Percentiles rank a stretch among this genome's conserved stretches.
Evolutionary conservation across 108 stramenopile species (phyloP).

Genomic region (Fragilaria crotonensis): DNA sequence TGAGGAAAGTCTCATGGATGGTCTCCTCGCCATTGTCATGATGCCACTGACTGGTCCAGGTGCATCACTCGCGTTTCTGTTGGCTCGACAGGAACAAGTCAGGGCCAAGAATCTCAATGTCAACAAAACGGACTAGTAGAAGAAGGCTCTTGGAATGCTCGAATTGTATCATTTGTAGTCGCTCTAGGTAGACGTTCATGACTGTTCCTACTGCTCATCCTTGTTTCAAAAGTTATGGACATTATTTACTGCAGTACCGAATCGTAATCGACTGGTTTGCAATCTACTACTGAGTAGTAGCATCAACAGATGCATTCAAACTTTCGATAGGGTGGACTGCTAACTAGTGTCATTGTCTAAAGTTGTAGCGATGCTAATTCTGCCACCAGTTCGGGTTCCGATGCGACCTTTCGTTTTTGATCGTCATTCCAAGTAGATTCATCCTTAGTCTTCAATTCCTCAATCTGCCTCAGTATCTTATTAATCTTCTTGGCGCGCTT

Average conservation of each 20-base stretch:
- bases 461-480: conserved; percentile 80
- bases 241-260: too few species aligned
- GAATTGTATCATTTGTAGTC: too few species aligned
- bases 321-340: too few species aligned
- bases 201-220: too few species aligned
- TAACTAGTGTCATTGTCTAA: too few species aligned
- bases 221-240: too few species aligned
- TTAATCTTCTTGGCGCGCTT: conserved; percentile 73
- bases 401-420: conserved; percentile 64
- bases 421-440: conserved; percentile 68
- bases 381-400: conserved; percentile 44
- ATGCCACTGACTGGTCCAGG: background rate
- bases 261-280: too few species aligned
- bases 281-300: too few species aligned
- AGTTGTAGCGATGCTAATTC: conserved; percentile 49
- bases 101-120: background rate
- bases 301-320: too few species aligned
- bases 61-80: background rate
- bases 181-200: too few species aligned
- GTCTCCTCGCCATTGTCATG: background rate
- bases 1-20: background rate
- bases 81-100: background rate
- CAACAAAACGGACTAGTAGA: too few species aligned
- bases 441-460: conserved; percentile 72
- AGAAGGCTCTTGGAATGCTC: too few species aligned